Evolutionary conservation across 768 basidiomycete genomes (phyloP).

Genomic region (Cystobasidium tubakii): DNA sequence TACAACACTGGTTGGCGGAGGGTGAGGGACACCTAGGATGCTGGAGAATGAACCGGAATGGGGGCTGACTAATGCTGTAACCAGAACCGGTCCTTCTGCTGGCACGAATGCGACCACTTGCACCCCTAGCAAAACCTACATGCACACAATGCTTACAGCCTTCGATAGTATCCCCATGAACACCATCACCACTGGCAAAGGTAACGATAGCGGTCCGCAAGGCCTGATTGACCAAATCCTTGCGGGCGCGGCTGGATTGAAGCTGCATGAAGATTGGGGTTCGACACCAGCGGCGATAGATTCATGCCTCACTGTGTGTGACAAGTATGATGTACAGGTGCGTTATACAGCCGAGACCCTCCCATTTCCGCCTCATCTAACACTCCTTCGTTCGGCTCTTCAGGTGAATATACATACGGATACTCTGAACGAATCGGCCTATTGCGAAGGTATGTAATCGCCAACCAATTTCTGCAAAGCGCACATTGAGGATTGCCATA

Average conservation of each 20-base stretch:
- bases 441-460: conserved; percentile 72
- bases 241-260: conserved; percentile 81
- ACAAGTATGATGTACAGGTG: conserved; percentile 90
- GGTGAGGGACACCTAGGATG: conserved; percentile 31
- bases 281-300: conserved; percentile 63
- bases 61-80: too few species aligned
- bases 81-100: conserved; percentile 80
- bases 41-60: too few species aligned
- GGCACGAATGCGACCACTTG: conserved; percentile 91
- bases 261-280: conserved; percentile 67
- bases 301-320: conserved; percentile 70
- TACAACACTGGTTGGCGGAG: conserved; percentile 37
- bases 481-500: too few species aligned
- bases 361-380: neutral
- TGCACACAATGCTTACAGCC: conserved; percentile 82
- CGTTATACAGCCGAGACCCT: conserved; percentile 36
- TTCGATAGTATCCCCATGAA: conserved; percentile 59
- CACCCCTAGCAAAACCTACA: conserved; percentile 81
- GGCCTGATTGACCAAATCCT: conserved; percentile 73
- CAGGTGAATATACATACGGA: conserved; percentile 93
- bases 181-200: conserved; percentile 78
- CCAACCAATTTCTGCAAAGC: too few species aligned
- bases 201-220: conserved; percentile 73
- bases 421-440: conserved; percentile 93
- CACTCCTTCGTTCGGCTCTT: neutral